Conservation (phyloP, 192 early-diverging fungal species). For the Umbelopsis vinacea region DNA sequence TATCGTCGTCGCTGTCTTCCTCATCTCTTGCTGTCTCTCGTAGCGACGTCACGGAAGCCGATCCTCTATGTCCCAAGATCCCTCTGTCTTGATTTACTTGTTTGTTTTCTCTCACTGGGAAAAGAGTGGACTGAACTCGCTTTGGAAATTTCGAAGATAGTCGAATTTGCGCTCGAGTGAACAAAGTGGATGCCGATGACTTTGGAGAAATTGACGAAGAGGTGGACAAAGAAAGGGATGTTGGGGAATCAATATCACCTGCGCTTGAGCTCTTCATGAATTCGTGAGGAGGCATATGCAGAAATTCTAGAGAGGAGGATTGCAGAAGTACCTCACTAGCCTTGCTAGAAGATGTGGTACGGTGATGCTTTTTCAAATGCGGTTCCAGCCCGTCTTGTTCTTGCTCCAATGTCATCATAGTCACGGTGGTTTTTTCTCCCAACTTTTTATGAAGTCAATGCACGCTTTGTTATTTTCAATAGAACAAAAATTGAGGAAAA, state of each 20-base stretch:
- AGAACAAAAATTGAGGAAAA: constrained; percentile 9
- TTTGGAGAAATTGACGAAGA: constrained; percentile 8
- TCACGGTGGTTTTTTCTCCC: not conserved
- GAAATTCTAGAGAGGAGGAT: constrained; percentile 16
- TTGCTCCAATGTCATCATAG: constrained; percentile 22
- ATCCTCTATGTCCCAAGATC: constrained; percentile 9
- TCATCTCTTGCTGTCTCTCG: constrained; percentile 21
- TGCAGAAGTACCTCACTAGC: constrained; percentile 7
- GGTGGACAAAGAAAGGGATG: constrained; percentile 3
- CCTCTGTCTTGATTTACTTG: not conserved
- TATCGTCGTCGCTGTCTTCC: not conserved
- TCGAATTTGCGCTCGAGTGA: constrained; percentile 17
- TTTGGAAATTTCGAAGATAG: constrained; percentile 16
- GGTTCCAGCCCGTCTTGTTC: constrained; percentile 15
- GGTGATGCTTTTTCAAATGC: not conserved
- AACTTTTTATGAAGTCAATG: not conserved
- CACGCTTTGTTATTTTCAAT: not conserved
- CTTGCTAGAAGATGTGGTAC: not conserved
- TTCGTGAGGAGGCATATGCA: constrained; percentile 17
- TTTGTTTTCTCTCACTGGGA: constrained; percentile 4
- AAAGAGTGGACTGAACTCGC: constrained; percentile 6
- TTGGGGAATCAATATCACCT: not conserved
- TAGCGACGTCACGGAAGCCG: constrained; percentile 1
- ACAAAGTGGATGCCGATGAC: constrained; percentile 6
- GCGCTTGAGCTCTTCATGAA: not conserved